Base-by-base conservation (phyloP, 768 basidiomycete genomes). In the Mrakia blollopis region DNA sequence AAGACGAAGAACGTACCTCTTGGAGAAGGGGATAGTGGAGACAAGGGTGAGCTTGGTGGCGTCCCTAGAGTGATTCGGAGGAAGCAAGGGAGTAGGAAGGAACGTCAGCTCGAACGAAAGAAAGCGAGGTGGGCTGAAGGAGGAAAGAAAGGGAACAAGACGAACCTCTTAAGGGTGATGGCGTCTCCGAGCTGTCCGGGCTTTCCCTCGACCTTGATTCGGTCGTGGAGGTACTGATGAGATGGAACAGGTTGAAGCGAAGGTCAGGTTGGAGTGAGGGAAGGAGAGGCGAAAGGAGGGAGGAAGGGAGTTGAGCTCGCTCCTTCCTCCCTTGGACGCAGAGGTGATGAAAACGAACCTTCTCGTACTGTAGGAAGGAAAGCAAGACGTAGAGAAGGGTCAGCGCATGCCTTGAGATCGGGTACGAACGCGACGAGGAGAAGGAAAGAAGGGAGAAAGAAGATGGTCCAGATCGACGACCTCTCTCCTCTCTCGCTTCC, bases 21-120 rank as follows among this genome's bases (percentile, higher is more conserved):
- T 98, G 71, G 96, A 98, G 86, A 98, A 91, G 75, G 93, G 90
- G 83, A 96, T 90, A 82, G 86, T 90, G 73, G 94, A 91, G 72
- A 90, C 89, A 80, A 98, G 89, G 75, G 89, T 91, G 84, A 98
- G 88, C 86, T 91, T 93, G 82, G 87, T 90, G 85, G 88, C 89
- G 79, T 89, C 39, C 39, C 50, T 23, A n/a, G 28, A 28, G 30
- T 10, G 23, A 50, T 52, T 25, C 28, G 44, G 13, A 72, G 35
- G 44, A 41, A 30, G 7, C 39, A 72, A 44, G n/a, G n/a, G n/a
- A n/a, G n/a, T n/a, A n/a, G n/a, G n/a, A n/a, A n/a, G n/a, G n/a
- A n/a, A 44, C 44, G 44, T 11, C 11, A 41, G 11, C 44, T 2
- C 44, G 44, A 44, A 44, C 44, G 39, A 44, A 13, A 44, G 44